phyloP scores from a whole-genome alignment of 306 rosid genomes.

The Corylus heterophylla region DNA sequence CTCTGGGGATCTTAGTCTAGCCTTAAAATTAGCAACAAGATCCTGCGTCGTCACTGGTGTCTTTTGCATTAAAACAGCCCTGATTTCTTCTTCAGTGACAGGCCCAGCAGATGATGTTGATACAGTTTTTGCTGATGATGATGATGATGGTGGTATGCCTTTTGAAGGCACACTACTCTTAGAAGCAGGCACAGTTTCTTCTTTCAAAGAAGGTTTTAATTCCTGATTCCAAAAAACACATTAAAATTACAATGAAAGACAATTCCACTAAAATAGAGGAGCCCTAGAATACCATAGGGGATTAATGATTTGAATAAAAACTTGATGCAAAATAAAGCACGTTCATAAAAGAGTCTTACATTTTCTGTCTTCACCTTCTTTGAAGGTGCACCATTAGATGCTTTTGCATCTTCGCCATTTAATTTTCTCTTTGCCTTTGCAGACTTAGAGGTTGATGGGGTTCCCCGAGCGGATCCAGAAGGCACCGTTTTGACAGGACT shows the following conservation, averaged over 20 bases:
- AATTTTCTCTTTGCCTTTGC: slow-evolving; percentile 82
- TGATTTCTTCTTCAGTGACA: slow-evolving; percentile 86
- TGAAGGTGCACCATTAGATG: slow-evolving; percentile 54
- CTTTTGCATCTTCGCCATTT: slow-evolving; percentile 67
- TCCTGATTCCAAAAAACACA: slow-evolving; percentile 53
- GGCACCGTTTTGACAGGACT: slow-evolving; percentile 67
- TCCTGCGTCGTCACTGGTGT: slow-evolving; percentile 90
- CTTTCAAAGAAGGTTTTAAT: slow-evolving; percentile 53
- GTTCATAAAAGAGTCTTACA: slow-evolving; percentile 49
- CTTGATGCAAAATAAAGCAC: slow-evolving; percentile 8
- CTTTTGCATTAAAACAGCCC: slow-evolving; percentile 77
- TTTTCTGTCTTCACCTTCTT: slow-evolving; percentile 91
- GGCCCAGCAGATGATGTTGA: slow-evolving; percentile 68
- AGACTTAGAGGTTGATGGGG: slow-evolving; percentile 63
- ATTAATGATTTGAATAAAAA: not conserved
- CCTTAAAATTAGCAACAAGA: slow-evolving; percentile 87
- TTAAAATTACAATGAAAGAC: not conserved
- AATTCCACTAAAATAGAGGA: not conserved
- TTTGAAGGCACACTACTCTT: slow-evolving; percentile 55
- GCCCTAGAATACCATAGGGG: not conserved
- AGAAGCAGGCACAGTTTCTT: slow-evolving; percentile 48
- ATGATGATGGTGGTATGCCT: slow-evolving; percentile 45
- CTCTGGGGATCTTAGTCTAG: slow-evolving; percentile 67
- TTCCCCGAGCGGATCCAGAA: slow-evolving; percentile 64
- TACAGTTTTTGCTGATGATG: slow-evolving; percentile 41